phyloP scores from a whole-genome alignment of 768 basidiomycete genomes.

The Podaxis carcinomalis region DNA sequence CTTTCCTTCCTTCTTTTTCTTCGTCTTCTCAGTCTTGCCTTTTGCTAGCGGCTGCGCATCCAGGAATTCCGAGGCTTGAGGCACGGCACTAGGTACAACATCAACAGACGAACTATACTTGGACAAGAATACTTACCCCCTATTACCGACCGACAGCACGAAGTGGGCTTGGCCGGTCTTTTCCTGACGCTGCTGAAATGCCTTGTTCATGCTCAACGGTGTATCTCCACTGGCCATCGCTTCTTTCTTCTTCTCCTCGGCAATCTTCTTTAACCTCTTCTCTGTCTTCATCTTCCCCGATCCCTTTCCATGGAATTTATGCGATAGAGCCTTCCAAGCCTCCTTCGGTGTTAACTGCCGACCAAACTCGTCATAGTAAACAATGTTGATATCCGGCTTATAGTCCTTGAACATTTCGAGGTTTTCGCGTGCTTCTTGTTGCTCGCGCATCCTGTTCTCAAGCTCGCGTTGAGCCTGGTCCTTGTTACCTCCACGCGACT shows the following conservation, averaged over 20 bases:
- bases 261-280: conserved; percentile 93
- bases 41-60: conserved; percentile 79
- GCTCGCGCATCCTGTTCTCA: conserved; percentile 88
- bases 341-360: conserved; percentile 86
- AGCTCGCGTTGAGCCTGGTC: conserved; percentile 94
- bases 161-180: conserved; percentile 96
- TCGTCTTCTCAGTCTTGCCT: conserved; percentile 78
- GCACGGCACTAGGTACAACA: conserved; percentile 62
- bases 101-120: conserved; percentile 8
- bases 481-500: conserved; percentile 74
- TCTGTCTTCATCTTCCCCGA: conserved; percentile 97
- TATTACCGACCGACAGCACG: conserved; percentile 89
- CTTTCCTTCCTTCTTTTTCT: conserved; percentile 77
- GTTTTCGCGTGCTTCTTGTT: conserved; percentile 80
- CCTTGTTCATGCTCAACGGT: conserved; percentile 89
- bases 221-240: conserved; percentile 97
- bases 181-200: conserved; percentile 90
- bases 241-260: conserved; percentile 92
- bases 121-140: conserved; percentile 55
- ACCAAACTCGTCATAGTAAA: conserved; percentile 96
- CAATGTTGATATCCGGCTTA: conserved; percentile 95
- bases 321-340: conserved; percentile 97
- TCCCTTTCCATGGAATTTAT: conserved; percentile 98
- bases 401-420: conserved; percentile 87
- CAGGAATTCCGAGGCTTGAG: conserved; percentile 78